Evolutionary conservation across 2,329 filamentous ascomycete species (phyloP), one percentile per base, ranked within the genome.

Genomic region (Pseudopyrenochaeta lycopersici): DNA sequence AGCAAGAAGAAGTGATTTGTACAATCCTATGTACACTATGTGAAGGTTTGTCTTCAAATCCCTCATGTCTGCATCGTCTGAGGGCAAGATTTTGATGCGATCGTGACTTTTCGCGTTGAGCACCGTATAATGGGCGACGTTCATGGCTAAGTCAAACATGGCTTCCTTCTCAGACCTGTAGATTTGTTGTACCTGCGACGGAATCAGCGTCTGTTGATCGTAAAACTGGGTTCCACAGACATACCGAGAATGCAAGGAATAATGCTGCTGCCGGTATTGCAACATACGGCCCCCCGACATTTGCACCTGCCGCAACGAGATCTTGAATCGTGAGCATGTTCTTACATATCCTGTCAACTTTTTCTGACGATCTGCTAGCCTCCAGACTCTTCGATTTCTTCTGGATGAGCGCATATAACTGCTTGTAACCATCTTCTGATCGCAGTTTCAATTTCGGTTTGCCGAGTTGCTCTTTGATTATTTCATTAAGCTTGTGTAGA

Each of bases 241-340:
- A 17, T 47, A 64, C 62, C 10, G 59, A 56, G 30, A 64, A 64
- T 5, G 50, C 62, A 27, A 60, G 41, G 30, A 64, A 61, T 4
- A 63, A 18, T 10, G 62, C 62, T 1, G 60, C 60, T 11, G 53
- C 57, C 11, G 60, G 57, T 4, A 63, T 59, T 1, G 60, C 62
- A 21, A 63, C 53, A 43, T 63, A 64, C 0, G 59, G 62, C 10
- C 62, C 62, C 35, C 48, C 62, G 3, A 59, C 57, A 18, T 46
- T 54, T 5, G 57, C 57, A 15, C 54, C 62, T 9, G 56, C 52
- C 10, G 52, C 46, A 12, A 64, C 55, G 2, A 64, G 39, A 1
- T 63, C 62, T 39, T 64, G 42, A 5, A 62, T 54, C 1, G 31
- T 47, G 15, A 52, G 40, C 52, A 64, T 64, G 17, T 61, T 53